Conservation (phyloP, 1,139 yeast species). For the Eremothecium sinecaudum region DNA sequence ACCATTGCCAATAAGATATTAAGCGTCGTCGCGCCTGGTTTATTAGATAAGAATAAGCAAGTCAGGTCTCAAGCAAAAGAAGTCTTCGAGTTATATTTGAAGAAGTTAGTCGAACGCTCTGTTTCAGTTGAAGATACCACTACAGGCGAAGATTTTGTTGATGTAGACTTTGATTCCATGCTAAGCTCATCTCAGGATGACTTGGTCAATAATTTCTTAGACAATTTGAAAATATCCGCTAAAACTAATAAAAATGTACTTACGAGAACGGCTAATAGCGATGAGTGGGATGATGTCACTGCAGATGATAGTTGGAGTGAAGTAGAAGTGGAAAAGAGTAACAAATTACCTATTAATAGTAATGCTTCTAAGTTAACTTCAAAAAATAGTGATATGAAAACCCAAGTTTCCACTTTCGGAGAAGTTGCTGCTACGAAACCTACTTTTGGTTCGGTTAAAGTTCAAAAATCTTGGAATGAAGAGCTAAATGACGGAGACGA, state of each 20-base stretch:
- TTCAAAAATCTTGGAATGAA: constrained; percentile 19
- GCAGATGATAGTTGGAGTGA: constrained; percentile 18
- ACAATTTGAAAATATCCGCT: constrained; percentile 17
- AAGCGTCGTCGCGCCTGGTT: constrained; percentile 76
- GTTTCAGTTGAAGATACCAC: constrained; percentile 45
- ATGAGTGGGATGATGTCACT: constrained; percentile 13
- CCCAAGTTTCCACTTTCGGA: background rate
- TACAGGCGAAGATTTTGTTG: constrained; percentile 31
- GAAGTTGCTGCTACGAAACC: background rate
- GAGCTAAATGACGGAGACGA: constrained; percentile 10
- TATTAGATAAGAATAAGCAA: constrained; percentile 62
- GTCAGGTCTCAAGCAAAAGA: constrained; percentile 66
- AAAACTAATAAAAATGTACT: constrained; percentile 9
- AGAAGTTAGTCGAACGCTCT: constrained; percentile 48
- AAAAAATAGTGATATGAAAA: background rate
- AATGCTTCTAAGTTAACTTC: background rate
- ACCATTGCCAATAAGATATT: constrained; percentile 76
- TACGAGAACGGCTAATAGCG: constrained; percentile 11
- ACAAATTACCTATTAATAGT: constrained; percentile 2
- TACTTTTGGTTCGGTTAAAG: constrained; percentile 5
- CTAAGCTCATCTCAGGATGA: constrained; percentile 12
- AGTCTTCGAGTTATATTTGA: constrained; percentile 56
- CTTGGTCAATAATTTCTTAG: constrained; percentile 24
- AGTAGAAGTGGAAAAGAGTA: constrained; percentile 6
- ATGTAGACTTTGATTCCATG: constrained; percentile 18